Base-by-base conservation (phyloP, 768 basidiomycete genomes). In the Chalciporus chontae region DNA sequence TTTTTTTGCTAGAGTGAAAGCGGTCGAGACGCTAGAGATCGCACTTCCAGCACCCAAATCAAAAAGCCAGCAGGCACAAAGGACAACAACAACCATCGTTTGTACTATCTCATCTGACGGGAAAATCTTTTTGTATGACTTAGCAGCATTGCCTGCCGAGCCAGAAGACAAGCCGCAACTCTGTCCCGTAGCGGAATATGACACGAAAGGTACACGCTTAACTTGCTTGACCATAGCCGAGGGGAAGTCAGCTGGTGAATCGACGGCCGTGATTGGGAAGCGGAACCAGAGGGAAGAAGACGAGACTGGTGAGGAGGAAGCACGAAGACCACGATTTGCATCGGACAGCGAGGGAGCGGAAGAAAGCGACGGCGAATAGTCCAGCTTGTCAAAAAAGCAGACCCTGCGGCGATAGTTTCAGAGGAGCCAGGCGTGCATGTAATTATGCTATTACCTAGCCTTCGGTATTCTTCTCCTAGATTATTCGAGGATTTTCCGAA, bases 91-190 rank as follows among this genome's bases (percentile, higher is more conserved):
- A 9, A 88, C 81, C 0, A 71, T 89, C 19, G 77, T 82, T 3
- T 79, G 83, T 55, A 88, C 92, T 3, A 83, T 81, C 14, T 97
- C 94, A 0, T 96, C 95, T 0, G 96, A 98, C 51, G 96, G 96
- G 7, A 81, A 82, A 51, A 79, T 94, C 48, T 79, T 83, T 54
- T 61, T 94, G 17, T 93, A 85, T 66, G 85, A 94, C 64, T 69
- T 92, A 48, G 75, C 77, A 2, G 60, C 67, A 6, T 59, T 87
- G 4, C 76, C 82, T 19, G 37, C 55, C 14, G 36, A 55, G 59
- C 15, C 55, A 55, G 40, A 56, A 48, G 37, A 60, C 47, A 31
- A 39, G 42, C 0, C 65, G 15, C 66, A 76, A 38, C 71, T 90
- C 18, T 62, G 69, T 17, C 83, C 92, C 0, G 71, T 83, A 2